Base-by-base conservation (phyloP, 176 grass and related monocot species). In the Musa beccarii region DNA sequence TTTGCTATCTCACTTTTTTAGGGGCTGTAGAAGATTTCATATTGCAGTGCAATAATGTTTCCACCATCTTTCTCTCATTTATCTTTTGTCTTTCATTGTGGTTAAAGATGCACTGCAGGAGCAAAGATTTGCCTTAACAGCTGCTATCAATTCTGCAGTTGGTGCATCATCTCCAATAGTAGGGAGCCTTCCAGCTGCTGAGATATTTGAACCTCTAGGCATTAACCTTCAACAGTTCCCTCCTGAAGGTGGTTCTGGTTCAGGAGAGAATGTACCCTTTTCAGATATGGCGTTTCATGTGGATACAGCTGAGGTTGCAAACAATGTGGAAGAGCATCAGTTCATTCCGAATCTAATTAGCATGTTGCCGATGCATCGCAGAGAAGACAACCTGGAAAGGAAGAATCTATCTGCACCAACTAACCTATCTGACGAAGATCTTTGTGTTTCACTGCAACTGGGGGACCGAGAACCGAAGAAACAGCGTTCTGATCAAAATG, bases 201-300 rank as follows among this genome's bases (percentile, higher is more conserved):
- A 96, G 64, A 83, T 84, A 8, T 89, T 79, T 23, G 89, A 89
- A 81, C 87, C 84, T 20, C 54, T 92, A 25, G 87, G 83, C 77
- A 86, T 96, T 75, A 85, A 92, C 78, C 92, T 96, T 57, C 84
- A 96, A 76, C 89, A 89, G 77, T 84, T 92, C 54, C 87, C 87
- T 73, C 82, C 86, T n/a, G 74, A 78, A 10, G 82, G 78, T 2
- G 54, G 34, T 16, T 34, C 82, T 6, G 81, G 68, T 66, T 79
- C 85, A 51, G 67, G 82, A 75, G 61, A 80, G 49, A 87, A 89
- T 76, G 83, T 1, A 51, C 34, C 74, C 15, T 63, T 51, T 7
- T 24, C 28, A 13, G 6, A 64, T 21, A n/a, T 14, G 16, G 74
- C 50, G 11, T 76, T 23, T 76, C 74, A 83, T 50, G 87, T 92